Evolutionary conservation across 495 filamentous ascomycete species (phyloP), one percentile per base, ranked within the genome.

Genomic region (Amniculicola lignicola): DNA sequence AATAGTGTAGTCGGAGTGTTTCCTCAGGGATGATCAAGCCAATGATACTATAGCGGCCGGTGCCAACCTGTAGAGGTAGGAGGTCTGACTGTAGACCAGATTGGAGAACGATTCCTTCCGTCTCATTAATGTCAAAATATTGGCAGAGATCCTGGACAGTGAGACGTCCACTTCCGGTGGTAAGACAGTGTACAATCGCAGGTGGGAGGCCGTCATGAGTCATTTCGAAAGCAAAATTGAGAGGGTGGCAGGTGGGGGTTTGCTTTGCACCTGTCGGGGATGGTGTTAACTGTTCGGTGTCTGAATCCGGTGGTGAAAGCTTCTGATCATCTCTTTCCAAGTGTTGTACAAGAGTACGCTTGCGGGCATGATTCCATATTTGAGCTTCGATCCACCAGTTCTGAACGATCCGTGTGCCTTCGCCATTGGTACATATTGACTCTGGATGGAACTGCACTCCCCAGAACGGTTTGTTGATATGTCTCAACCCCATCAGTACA

Each of bases 371-470:
- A n/a, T 35, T 43, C 84, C 83, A 89, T 43, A 52, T 55, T 48
- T 70, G 55, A 3, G 82, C 82, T 57, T 76, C 65, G 3, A 48
- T 62, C 77, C 90, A 96, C 88, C 91, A 98, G 57, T 87, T 89
- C 38, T 69, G 63, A 22, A 96, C 75, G 25, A 96, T 73, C 29
- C 72, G 67, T 22, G 75, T 78, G 25, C 88, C 87, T 25, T 82
- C 79, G n/a, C 73, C 62, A 43, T 81, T 81, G 3, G 93, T 95
- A 65, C 92, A 96, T 59, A 94, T 85, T 0, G 89, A 95, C 68
- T 98, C 93, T 0, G 92, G 91, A 65, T 98, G 93, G 67, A 92
- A 97, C 64, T 98, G 93, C 28, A 98, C 73, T 0, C 85, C 93
- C 83, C 85, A 95, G 60, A 92, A 94, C 4, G 93, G 93, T 61